Base-by-base conservation (phyloP, 1,284 basidiomycete species). In the Ceratobasidium sp. region DNA sequence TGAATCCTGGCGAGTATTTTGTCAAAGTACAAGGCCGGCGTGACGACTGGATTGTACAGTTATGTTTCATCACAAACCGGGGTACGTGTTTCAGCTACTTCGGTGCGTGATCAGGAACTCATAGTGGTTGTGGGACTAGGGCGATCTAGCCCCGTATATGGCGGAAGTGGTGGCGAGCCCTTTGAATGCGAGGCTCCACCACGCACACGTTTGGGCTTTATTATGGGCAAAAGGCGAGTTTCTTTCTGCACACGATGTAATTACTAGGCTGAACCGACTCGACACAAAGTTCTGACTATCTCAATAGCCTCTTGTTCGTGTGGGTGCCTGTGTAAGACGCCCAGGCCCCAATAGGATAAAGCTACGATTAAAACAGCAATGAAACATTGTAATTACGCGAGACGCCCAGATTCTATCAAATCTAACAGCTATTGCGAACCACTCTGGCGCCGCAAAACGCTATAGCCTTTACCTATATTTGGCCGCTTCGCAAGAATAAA, bases 191-290 rank as follows among this genome's bases (percentile, higher is more conserved):
- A 19, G 19, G 37, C 62, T 7, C 62, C 62, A 8, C 2, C 6
- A 24, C 22, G 4, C 7, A 43, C 22, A 14, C 39, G 62, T n/a
- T 64, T 64, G 27, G 22, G 43, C 11, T 64, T 43, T 22, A 24
- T 64, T 24, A 13, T 8, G 16, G 62, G 62, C 2, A 64, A 64
- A 24, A 64, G 62, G 62, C 46, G 27, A 64, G 62, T 29, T 11
- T 22, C 14, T 19, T 39, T 61, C 11, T 34, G 31, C 7, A 11
- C 37, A 11, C 16, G 14, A 31, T 41, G 37, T 61, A n/a, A 24
- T 7, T n/a, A 51, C 8, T 27, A 51, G 49, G 24, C 49, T 27
- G 24, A 51, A 7, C 19, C 19, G 5, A 51, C 19, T 19, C 19
- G 9, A 46, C n/a, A n/a, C n/a, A 9, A n/a, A 51, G 49, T n/a